A percentile compares a stretch with the other conserved stretches of the same genome.
phyloP scores from a whole-genome alignment of 2,329 filamentous ascomycete genomes.

The Penicillium oxalicum region DNA sequence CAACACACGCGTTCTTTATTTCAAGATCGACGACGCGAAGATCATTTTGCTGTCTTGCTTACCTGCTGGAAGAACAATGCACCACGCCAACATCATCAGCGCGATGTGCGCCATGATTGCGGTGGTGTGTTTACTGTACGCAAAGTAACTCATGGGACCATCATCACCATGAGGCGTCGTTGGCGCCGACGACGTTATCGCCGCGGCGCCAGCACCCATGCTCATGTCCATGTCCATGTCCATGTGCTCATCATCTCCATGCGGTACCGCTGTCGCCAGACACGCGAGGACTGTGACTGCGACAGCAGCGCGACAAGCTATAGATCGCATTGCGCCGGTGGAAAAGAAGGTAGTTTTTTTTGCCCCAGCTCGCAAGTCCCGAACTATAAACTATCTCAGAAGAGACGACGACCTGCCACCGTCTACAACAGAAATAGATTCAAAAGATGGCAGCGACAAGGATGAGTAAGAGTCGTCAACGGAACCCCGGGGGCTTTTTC shows the following conservation, averaged over 20 bases:
- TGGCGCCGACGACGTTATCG: conserved; percentile 11
- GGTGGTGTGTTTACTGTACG: conserved; percentile 35
- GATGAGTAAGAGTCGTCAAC: not conserved
- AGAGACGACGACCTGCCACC: not conserved
- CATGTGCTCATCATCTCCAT: conserved; percentile 30
- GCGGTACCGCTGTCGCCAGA: conserved; percentile 28
- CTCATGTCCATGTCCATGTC: conserved; percentile 26
- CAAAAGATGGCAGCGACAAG: not conserved
- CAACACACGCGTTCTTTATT: not conserved
- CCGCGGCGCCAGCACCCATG: conserved; percentile 20
- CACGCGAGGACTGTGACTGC: conserved; percentile 26
- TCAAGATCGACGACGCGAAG: too few relatives aligned
- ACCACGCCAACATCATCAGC: conserved; percentile 66
- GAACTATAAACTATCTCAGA: conserved; percentile 1
- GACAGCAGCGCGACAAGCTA: conserved; percentile 22
- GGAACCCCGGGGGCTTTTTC: not conserved
- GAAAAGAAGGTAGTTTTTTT: not conserved
- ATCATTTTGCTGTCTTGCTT: conserved; percentile 28
- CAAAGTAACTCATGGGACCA: conserved; percentile 41
- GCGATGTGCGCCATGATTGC: conserved; percentile 63
- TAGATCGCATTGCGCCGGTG: conserved; percentile 20
- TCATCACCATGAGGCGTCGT: conserved; percentile 16
- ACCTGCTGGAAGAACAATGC: conserved; percentile 67
- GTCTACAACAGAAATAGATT: conserved; percentile 3
- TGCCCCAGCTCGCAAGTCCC: not conserved